Evolutionary conservation across 129 eudicot genomes (phyloP).

Genomic region (Dittrichia graveolens): DNA sequence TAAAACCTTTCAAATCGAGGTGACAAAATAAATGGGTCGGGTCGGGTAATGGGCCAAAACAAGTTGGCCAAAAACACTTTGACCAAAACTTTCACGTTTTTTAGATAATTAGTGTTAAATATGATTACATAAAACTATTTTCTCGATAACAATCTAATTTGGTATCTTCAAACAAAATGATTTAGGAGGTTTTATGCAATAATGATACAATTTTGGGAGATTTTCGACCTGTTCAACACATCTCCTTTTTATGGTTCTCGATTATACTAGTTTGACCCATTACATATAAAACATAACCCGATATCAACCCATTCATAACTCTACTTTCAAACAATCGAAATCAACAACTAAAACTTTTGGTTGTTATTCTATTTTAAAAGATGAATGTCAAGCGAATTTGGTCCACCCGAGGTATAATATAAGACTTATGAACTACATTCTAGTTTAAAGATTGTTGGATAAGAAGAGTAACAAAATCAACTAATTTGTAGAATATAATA

Average conservation of each 20-base stretch:
- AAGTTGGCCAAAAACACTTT: neutral
- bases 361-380: no score
- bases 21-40: neutral
- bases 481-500: neutral
- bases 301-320: neutral
- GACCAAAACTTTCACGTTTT: neutral
- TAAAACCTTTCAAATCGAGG: neutral
- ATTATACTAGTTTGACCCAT: neutral
- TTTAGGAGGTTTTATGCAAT: neutral
- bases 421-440: neutral
- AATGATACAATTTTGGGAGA: neutral
- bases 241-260: neutral
- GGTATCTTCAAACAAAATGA: no score
- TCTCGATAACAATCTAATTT: neutral
- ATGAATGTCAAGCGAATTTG: neutral
- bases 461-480: neutral
- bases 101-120: neutral
- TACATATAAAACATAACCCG: neutral
- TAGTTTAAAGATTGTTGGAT: neutral
- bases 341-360: neutral
- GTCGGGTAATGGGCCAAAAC: neutral
- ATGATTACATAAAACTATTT: neutral
- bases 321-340: no score
- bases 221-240: neutral
- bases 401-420: slow-evolving; percentile 8